Percentiles rank a stretch among this genome's conserved stretches.
phyloP scores from a whole-genome alignment of 2,329 filamentous ascomycete species.

The Sordariomycetes sp. region DNA sequence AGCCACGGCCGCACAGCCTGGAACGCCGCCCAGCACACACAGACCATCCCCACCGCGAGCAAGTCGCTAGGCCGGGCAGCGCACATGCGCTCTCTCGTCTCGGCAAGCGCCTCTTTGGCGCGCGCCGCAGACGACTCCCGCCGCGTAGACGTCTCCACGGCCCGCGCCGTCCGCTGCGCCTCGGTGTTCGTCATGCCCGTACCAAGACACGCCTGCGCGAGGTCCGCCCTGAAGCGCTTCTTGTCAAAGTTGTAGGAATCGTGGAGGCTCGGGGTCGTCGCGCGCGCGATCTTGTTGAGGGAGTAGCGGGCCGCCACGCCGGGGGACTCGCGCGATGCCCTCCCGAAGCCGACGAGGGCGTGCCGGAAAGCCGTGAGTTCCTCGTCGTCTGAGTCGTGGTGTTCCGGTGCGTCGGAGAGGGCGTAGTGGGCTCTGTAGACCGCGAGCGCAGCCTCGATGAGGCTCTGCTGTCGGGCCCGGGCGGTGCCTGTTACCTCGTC shows the following conservation, averaged over 20 bases:
- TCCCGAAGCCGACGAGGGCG: neutral
- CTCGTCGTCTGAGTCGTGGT: neutral
- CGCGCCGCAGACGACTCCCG: neutral
- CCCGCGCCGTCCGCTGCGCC: neutral
- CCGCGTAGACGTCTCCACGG: neutral
- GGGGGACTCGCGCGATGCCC: neutral
- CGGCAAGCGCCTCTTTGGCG: neutral
- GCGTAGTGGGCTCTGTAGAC: neutral
- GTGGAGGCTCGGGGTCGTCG: neutral
- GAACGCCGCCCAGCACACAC: slow-evolving; percentile 1
- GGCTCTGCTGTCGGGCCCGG: neutral
- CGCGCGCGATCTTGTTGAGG: neutral
- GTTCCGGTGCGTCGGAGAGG: neutral
- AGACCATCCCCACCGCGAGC: neutral
- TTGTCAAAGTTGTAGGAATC: neutral
- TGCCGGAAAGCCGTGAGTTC: neutral
- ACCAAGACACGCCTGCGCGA: neutral
- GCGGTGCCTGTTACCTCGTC: neutral
- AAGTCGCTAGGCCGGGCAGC: neutral
- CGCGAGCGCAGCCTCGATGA: neutral
- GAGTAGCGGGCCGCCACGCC: neutral
- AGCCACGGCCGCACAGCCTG: slow-evolving; percentile 4
- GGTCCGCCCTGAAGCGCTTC: neutral
- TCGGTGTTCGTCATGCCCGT: slow-evolving; percentile 3
- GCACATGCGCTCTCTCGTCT: neutral